Evolutionary conservation across 1,139 yeast species (phyloP), one percentile per base, ranked within the genome.

Genomic region (Yamadazyma songkhlaensis): DNA sequence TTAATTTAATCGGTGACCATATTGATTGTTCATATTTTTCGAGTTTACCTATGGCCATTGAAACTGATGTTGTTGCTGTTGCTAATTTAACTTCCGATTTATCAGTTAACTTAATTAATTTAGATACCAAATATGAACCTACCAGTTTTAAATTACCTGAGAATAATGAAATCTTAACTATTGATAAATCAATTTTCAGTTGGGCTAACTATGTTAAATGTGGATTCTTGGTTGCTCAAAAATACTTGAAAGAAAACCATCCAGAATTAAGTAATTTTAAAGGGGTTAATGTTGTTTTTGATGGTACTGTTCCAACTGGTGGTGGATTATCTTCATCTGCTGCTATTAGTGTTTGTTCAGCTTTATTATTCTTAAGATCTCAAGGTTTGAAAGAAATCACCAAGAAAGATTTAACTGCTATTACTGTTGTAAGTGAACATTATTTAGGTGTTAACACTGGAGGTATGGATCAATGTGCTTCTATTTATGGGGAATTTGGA

Each of bases 381-480:
- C 79, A 80, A 49, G 79, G 79, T 9, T 57, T 70, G 31, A 45
- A 45, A 0, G 44, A 51, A 8, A 59, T 81, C 31, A 45, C 76
- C 42, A 79, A 80, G 51, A 61, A 68, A 20, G 79, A 74, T 42
- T 67, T 83, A 44, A 79, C 84, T 29, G 61, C 64, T 43, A 77
- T 83, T 39, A 79, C 88, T 9, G 82, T 79, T 38, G 81, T 77
- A 13, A 77, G 83, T 35, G 90, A 83, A 53, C 87, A 82, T 59
- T 79, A 77, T 40, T 78, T 83, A 31, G 90, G 90, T 17, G 84
- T 83, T 38, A 82, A 81, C 54, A 79, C 82, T 31, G 90, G 90
- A 17, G 90, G 90, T 31, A 77, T 83, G 85, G 90, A 83, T 55
- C 90, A 83, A 59, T 73, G 84, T 44, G 89, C 90, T 3, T 76